Conservation (phyloP, 768 basidiomycete genomes). For the Cyclocybe cylindracea region DNA sequence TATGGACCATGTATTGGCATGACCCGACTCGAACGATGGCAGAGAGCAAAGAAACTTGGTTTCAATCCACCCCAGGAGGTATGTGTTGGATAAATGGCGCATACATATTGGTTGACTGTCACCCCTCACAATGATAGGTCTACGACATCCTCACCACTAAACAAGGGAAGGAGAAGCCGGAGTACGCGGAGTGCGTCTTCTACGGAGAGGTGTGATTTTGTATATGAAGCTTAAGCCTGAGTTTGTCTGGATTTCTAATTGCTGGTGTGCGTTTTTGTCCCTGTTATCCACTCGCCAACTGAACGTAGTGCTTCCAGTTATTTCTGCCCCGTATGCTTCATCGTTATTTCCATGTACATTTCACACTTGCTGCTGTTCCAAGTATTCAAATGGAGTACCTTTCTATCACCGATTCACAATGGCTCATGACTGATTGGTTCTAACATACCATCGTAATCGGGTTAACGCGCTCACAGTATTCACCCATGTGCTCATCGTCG, state of each 20-base stretch:
- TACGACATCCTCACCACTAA: slow-evolving; percentile 74
- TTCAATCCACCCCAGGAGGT: slow-evolving; percentile 82
- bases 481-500: background rate
- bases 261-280: too few species aligned
- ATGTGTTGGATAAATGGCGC: slow-evolving; percentile 15
- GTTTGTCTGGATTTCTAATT: slow-evolving; percentile 1
- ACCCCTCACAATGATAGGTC: slow-evolving; percentile 46
- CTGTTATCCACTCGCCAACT: too few species aligned
- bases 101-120: too few species aligned
- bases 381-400: too few species aligned
- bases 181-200: slow-evolving; percentile 67
- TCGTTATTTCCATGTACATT: background rate
- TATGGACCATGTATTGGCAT: slow-evolving; percentile 83
- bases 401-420: too few species aligned
- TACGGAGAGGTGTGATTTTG: slow-evolving; percentile 39
- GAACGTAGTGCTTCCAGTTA: background rate
- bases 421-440: too few species aligned
- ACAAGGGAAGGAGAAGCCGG: slow-evolving; percentile 54
- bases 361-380: too few species aligned
- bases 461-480: too few species aligned
- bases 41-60: slow-evolving; percentile 77
- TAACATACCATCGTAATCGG: too few species aligned
- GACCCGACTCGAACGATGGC: slow-evolving; percentile 85
- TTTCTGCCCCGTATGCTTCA: background rate
- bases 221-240: background rate